These are phyloP conservation scores for Amoeboradix gromovi DNA, from an alignment of 371 early-diverging fungal genomes.

Conservation along the genomic window DNA sequence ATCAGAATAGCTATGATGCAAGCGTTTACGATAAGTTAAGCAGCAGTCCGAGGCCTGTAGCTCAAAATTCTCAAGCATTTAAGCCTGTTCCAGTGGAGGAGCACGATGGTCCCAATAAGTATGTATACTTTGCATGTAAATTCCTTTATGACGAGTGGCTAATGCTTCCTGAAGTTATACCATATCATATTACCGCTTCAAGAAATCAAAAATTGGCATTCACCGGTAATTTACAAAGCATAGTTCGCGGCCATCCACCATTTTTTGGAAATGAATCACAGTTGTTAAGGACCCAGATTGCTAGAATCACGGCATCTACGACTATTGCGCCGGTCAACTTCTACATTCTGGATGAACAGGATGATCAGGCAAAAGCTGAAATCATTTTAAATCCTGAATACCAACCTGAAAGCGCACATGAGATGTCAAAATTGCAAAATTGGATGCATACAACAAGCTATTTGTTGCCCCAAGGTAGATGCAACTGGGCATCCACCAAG, in stretches of 20 bases:
- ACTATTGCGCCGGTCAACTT: conserved; percentile 20
- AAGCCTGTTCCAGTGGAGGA: conserved; percentile 11
- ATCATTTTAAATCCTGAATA: conserved; percentile 23
- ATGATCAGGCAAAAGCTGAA: conserved; percentile 11
- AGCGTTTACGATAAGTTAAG: conserved; percentile 5
- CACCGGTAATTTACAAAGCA: conserved; percentile 14
- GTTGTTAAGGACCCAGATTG: conserved; percentile 23
- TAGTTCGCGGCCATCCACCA: conserved; percentile 16
- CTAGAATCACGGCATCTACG: conserved; percentile 19
- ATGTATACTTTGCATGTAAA: conserved; percentile 19
- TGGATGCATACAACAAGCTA: conserved; percentile 27
- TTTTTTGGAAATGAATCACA: conserved; percentile 20
- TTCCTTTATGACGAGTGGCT: conserved; percentile 13
- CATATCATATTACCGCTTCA: conserved; percentile 15
- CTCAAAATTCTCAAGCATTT: conserved; percentile 8
- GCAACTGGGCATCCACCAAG: conserved; percentile 17
- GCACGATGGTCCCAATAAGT: conserved; percentile 18
- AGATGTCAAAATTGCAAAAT: conserved; percentile 10
- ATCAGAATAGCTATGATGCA: conserved; percentile 12
- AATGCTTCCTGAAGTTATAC: conserved; percentile 19
- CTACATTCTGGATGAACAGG: conserved; percentile 21
- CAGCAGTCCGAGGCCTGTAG: conserved; percentile 1
- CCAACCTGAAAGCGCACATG: conserved; percentile 13
- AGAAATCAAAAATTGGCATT: conserved; percentile 17
- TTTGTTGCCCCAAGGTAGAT: conserved; percentile 21